Evolutionary conservation across 2,329 filamentous ascomycete genomes (phyloP).

Genomic region (Calonectria honghensis): DNA sequence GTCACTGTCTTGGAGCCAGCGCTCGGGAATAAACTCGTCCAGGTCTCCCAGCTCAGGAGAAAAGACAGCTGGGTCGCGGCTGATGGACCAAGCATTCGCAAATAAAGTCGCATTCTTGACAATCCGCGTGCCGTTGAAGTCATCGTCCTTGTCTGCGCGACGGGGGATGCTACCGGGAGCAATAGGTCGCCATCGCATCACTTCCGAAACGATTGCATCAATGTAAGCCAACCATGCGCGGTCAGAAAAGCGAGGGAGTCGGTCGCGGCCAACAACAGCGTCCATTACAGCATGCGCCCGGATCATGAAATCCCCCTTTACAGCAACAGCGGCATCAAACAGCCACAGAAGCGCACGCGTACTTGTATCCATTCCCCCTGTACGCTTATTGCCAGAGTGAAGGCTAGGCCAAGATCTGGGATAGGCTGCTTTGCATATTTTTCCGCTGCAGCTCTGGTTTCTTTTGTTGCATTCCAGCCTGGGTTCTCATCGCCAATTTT

Average conservation of each 20-base stretch:
- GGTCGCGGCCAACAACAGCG: neutral
- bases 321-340: neutral
- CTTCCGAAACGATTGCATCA: neutral
- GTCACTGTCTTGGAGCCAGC: neutral
- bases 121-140: constrained; percentile 47
- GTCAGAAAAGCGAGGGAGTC: neutral
- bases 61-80: constrained; percentile 58
- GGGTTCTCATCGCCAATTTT: neutral
- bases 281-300: neutral
- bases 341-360: neutral
- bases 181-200: neutral
- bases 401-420: neutral
- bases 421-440: neutral
- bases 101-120: constrained; percentile 63
- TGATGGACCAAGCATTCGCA: constrained; percentile 63
- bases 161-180: constrained; percentile 40
- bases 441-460: neutral
- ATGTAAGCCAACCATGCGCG: neutral
- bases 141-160: constrained; percentile 58
- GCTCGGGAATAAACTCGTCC: constrained; percentile 28
- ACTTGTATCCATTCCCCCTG: neutral
- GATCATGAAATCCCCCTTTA: neutral
- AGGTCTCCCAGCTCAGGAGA: constrained; percentile 58
- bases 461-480: neutral
- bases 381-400: neutral